Evolutionary conservation across 768 basidiomycete genomes (phyloP), one percentile per base, ranked within the genome.

Genomic region (Tephrocybe sp.): DNA sequence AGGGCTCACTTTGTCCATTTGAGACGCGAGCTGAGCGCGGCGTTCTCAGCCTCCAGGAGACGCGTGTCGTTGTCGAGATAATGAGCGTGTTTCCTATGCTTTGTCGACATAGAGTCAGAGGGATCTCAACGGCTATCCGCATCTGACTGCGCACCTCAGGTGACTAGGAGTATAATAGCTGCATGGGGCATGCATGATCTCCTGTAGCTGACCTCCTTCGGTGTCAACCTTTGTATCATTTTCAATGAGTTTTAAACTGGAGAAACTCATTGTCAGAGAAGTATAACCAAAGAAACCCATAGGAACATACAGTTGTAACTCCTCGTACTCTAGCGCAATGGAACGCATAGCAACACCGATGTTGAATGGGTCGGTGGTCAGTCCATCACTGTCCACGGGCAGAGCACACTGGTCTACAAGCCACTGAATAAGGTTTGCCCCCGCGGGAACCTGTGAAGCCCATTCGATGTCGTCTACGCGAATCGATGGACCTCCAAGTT

Each of bases 381-480:
- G 15, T 15, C 50, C 41, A 4, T 33, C 45, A 37, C 56, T 30
- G n/a, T 44, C 53, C 48, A 28, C 57, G 23, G 38, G 54, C 5
- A 39, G 25, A 11, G 30, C 40, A 25, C 62, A 48, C 51, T 73
- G 73, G 17, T 50, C 58, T 6, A 63, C 64, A 11, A 76, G 52
- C 68, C 69, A 70, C 24, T 69, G 57, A 18, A 75, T 34, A 10
- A 75, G 54, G 23, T 43, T 44, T 24, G 61, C 60, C 2, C 73
- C 71, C 6, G 63, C 60, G 5, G 72, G 66, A 2, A 71, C 48
- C 50, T 67, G 63, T 17, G 52, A 48, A 2, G 66, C 65, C 70
- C 70, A 69, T 47, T 67, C 63, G 0, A 74, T 60, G 23, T 74
- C 68, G 12, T 59, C 51, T 10, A 55, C 51, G 4, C 61, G 38